phyloP scores from a whole-genome alignment of 345 rosid species.

The Melaleuca alternifolia region DNA sequence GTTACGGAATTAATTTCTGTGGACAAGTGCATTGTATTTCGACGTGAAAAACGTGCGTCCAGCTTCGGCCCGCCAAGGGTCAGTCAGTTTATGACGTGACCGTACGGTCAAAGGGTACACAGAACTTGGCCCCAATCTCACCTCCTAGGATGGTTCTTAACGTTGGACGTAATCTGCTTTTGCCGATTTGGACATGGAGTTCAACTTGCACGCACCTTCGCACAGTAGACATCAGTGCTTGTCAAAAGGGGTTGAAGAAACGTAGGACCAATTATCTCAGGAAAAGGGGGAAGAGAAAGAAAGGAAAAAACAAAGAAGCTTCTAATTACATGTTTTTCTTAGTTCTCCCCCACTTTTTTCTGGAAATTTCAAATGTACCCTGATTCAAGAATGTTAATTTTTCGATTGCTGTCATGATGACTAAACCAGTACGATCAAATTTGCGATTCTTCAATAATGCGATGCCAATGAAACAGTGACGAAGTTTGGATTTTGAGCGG shows the following conservation, averaged over 20 bases:
- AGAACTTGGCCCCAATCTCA: neutral
- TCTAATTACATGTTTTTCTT: neutral
- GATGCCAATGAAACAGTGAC: neutral
- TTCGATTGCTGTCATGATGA: neutral
- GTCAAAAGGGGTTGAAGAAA: neutral
- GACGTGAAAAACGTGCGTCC: neutral
- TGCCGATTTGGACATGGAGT: neutral
- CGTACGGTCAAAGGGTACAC: neutral
- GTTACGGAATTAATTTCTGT: neutral
- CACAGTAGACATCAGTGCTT: neutral
- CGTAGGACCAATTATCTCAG: neutral
- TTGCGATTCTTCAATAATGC: accelerated
- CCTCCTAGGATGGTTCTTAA: neutral
- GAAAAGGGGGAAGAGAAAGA: neutral
- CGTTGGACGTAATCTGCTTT: neutral
- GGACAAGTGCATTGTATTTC: neutral
- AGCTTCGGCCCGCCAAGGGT: neutral
- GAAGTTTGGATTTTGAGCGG: neutral
- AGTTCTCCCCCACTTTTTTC: neutral
- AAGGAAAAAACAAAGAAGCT: neutral
- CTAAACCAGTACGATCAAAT: neutral
- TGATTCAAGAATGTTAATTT: neutral
- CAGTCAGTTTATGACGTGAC: neutral
- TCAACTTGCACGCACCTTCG: neutral
- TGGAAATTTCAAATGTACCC: neutral